Conservation (phyloP, 1,139 yeast species). For the Nakaseomyces sp. region DNA sequence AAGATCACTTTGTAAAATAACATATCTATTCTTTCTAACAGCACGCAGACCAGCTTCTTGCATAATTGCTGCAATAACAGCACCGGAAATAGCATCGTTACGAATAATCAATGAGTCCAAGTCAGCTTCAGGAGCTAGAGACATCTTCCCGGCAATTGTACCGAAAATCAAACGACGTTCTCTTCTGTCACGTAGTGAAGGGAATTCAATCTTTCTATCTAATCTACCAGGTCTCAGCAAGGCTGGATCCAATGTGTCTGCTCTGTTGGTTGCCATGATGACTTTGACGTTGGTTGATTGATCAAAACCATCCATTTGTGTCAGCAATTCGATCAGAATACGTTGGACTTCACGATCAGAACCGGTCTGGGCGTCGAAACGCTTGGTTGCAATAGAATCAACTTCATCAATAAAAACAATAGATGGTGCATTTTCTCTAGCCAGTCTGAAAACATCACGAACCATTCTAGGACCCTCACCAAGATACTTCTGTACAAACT, state of each 20-base stretch:
- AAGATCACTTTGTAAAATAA: conserved; percentile 87
- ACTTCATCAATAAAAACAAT: conserved; percentile 96
- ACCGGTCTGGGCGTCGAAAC: conserved; percentile 99
- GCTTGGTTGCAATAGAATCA: conserved; percentile 97
- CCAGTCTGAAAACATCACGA: conserved; percentile 92
- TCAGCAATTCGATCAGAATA: conserved; percentile 85
- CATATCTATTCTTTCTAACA: conserved; percentile 94
- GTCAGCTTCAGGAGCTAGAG: conserved; percentile 95
- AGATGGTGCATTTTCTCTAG: conserved; percentile 94
- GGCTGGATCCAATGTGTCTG: conserved; percentile 96
- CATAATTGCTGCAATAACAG: conserved; percentile 97
- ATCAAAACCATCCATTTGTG: conserved; percentile 99
- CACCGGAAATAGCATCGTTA: conserved; percentile 96
- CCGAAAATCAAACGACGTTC: conserved; percentile 94
- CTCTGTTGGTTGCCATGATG: conserved; percentile 98
- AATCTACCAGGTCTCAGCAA: conserved; percentile 95
- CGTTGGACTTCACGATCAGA: conserved; percentile 99
- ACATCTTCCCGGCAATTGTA: conserved; percentile 95
- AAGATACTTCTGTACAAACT: conserved; percentile 92
- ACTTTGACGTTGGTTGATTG: conserved; percentile 93
- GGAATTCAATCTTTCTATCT: conserved; percentile 97
- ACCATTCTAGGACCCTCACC: conserved; percentile 99
- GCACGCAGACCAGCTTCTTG: conserved; percentile 99
- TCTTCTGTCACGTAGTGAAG: conserved; percentile 89
- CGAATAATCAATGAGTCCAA: conserved; percentile 89